Evolutionary conservation across 2,329 filamentous ascomycete species (phyloP).

Genomic region (Fusarium sp.): DNA sequence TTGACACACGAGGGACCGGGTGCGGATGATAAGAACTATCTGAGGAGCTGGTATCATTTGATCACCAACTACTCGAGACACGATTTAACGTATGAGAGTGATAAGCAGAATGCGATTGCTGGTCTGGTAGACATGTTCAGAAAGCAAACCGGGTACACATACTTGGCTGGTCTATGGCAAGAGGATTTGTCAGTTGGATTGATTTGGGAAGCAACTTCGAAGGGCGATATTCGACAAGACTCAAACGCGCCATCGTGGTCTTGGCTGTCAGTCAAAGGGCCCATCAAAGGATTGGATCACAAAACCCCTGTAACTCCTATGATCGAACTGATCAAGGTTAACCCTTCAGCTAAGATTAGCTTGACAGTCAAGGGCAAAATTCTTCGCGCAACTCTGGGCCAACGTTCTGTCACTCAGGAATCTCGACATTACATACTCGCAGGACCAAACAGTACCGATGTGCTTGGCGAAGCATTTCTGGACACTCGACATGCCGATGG

Average conservation of each 20-base stretch:
- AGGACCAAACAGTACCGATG: background rate
- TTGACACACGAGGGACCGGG: background rate
- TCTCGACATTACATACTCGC: slow-evolving; percentile 7
- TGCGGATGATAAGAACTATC: background rate
- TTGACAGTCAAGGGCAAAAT: background rate
- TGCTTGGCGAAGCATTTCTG: slow-evolving; percentile 8
- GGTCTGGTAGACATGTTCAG: background rate
- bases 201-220: background rate
- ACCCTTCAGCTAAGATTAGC: background rate
- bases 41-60: slow-evolving; percentile 2
- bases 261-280: slow-evolving; percentile 2
- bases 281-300: background rate
- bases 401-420: background rate
- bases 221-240: background rate
- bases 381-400: background rate
- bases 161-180: slow-evolving; percentile 14
- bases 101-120: slow-evolving; percentile 10
- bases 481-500: background rate
- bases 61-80: background rate
- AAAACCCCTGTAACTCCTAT: rapidly evolving
- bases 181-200: slow-evolving; percentile 1
- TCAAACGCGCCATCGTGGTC: background rate
- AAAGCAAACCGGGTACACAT: background rate
- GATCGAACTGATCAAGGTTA: background rate
- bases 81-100: background rate